Evolutionary conservation across 768 basidiomycete genomes (phyloP), one percentile per base, ranked within the genome.

Genomic region (Tricholoma hemisulphureum): DNA sequence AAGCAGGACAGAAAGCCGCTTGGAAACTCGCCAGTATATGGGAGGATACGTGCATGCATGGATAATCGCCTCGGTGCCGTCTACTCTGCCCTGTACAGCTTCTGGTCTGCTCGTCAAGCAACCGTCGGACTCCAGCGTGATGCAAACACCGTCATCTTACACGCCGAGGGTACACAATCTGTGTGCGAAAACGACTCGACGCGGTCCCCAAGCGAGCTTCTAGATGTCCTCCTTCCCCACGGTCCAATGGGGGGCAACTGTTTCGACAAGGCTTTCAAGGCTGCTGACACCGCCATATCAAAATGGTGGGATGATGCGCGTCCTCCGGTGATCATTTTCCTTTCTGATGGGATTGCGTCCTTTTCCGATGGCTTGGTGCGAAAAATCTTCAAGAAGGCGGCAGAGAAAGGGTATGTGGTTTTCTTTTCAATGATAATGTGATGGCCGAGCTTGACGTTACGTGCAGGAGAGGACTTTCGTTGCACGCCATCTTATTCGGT

Each of bases 1-100:
- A 2, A 0, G 0, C 16, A 0, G 1, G 85, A 85, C 60, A 70
- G 73, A 35, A 66, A 45, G 1, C 85, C 85, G 0, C 72, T 85
- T 4, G 61, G 64, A 1, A 71, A 75, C 45, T 77, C 80, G 2
- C 81, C 83, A 0, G 71, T 58, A 3, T 71, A 75, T 3, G 60
- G 65, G 20, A 63, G 63, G 37, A 83, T 85, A 45, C 52, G 62
- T 8, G 66, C 64, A 16, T 59, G 53, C 0, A 69, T 72, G 35
- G 66, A 83, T 58, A 80, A 87, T 59, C 70, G 85, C 29, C 75
- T 84, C 13, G 85, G 85, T 1, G 83, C 85, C 0, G 85, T 86
- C 0, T 81, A 80, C 35, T 81, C 83, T 0, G 78, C 85, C 0
- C 61, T 86, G 10, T 67, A 83, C 53, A 70, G 72, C 16, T 87